These are phyloP conservation scores for Sordariomycetes sp. DNA, from an alignment of 2,329 filamentous ascomycete species.

Conservation along the genomic window DNA sequence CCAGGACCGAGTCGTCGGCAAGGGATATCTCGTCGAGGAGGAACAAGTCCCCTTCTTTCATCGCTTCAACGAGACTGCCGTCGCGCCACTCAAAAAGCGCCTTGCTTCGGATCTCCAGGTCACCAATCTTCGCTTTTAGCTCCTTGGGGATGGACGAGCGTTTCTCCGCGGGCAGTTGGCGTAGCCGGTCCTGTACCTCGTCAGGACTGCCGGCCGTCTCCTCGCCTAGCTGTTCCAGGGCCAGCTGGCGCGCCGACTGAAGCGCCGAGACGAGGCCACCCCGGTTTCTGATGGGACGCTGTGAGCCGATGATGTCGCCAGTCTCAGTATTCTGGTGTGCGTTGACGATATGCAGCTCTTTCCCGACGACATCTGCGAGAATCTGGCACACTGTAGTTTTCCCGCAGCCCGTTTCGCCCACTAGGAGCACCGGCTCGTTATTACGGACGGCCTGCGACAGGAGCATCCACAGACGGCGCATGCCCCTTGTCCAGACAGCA, in stretches of 20 bases:
- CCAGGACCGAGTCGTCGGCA: conserved; percentile 92
- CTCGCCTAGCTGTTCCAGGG: conserved; percentile 28
- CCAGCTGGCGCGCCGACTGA: conserved; percentile 43
- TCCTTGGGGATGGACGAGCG: conserved; percentile 32
- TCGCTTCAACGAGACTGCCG: conserved; percentile 84
- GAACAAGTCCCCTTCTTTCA: conserved; percentile 85
- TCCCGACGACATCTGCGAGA: conserved; percentile 68
- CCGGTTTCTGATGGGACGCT: conserved; percentile 81
- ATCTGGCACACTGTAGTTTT: conserved; percentile 96
- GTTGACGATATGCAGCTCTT: conserved; percentile 80
- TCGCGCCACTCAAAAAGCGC: conserved; percentile 95
- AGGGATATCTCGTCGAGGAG: conserved; percentile 96
- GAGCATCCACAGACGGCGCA: conserved; percentile 82
- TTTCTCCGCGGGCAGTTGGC: conserved; percentile 33
- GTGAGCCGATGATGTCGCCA: conserved; percentile 90
- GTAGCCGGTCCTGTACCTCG: conserved; percentile 20
- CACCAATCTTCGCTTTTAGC: conserved; percentile 33
- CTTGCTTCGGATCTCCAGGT: conserved; percentile 53
- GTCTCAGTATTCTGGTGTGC: conserved; percentile 98
- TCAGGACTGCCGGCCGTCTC: neutral
- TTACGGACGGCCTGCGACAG: conserved; percentile 80
- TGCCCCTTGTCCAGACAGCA: conserved; percentile 91
- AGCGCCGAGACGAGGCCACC: conserved; percentile 59
- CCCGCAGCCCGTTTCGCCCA: conserved; percentile 94
- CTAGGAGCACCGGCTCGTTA: conserved; percentile 86